A percentile compares a stretch with the other conserved stretches of the same genome.
Evolutionary conservation across 2,329 filamentous ascomycete genomes (phyloP).

Genomic region (Fusarium cicatricum): DNA sequence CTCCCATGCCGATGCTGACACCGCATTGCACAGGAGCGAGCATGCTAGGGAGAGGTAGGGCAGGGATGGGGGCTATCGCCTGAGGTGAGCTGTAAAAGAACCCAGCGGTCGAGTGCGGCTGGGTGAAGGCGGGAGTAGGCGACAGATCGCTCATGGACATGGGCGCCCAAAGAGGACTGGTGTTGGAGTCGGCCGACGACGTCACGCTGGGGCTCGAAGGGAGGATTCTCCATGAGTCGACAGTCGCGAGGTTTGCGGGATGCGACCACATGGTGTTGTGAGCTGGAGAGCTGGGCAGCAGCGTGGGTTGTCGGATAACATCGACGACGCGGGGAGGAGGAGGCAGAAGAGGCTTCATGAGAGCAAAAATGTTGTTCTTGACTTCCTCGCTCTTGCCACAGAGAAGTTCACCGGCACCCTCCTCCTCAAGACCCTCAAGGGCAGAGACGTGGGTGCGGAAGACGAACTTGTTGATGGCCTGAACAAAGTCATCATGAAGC

Average conservation of each 20-base stretch:
- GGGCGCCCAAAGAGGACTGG: conserved; percentile 79
- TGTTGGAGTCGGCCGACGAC: conserved; percentile 74
- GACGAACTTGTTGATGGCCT: conserved; percentile 97
- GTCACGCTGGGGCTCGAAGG: conserved; percentile 87
- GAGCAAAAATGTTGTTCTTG: conserved; percentile 81
- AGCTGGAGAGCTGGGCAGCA: conserved; percentile 83
- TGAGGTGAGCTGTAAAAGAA: conserved; percentile 84
- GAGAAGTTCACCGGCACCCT: conserved; percentile 91
- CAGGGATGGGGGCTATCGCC: conserved; percentile 75
- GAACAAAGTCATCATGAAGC: conserved; percentile 94
- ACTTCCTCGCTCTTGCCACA: conserved; percentile 93
- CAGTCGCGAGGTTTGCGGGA: conserved; percentile 67
- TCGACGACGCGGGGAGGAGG: conserved; percentile 89
- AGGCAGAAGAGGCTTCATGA: conserved; percentile 88
- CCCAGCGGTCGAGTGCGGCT: conserved; percentile 74
- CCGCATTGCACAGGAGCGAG: conserved; percentile 81
- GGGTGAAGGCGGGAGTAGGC: conserved; percentile 79
- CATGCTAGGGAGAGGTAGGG: conserved; percentile 86
- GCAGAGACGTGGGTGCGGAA: conserved; percentile 89
- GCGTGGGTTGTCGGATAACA: conserved; percentile 83
- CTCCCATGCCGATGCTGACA: conserved; percentile 75
- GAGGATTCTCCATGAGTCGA: conserved; percentile 90
- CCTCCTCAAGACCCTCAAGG: conserved; percentile 94
- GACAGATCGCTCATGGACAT: conserved; percentile 81
- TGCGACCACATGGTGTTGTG: conserved; percentile 82